These are phyloP conservation scores for Amoebophrya sp. DNA, from an alignment of 169 alveolate species.

Conservation along the genomic window DNA sequence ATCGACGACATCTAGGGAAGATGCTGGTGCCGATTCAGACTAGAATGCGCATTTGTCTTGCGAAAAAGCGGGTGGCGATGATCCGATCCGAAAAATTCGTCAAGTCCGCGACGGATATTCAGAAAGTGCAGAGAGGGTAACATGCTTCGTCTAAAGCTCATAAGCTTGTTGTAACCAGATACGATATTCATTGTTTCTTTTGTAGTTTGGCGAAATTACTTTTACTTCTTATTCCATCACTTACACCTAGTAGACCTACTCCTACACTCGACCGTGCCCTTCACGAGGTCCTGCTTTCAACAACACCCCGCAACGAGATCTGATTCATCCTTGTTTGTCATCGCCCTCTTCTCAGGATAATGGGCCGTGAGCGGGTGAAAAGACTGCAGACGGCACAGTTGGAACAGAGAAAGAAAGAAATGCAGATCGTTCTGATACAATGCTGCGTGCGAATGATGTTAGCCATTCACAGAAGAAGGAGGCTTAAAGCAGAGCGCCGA, in stretches of 20 bases:
- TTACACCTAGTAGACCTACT: too few relatives aligned
- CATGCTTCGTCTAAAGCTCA: too few relatives aligned
- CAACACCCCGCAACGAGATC: too few relatives aligned
- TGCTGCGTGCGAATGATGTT: not conserved
- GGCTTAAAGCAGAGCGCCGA: not conserved
- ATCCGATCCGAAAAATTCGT: not conserved
- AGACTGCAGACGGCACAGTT: not conserved
- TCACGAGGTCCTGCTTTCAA: too few relatives aligned
- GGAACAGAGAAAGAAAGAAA: not conserved
- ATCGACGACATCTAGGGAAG: constrained; percentile 1
- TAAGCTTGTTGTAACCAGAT: too few relatives aligned
- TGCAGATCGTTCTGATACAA: not conserved
- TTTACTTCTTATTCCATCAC: too few relatives aligned
- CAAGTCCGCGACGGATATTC: not conserved
- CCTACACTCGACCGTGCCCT: too few relatives aligned
- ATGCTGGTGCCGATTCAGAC: not conserved
- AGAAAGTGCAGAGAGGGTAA: not conserved
- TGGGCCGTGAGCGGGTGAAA: not conserved
- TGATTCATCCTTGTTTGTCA: too few relatives aligned
- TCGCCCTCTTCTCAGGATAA: not conserved
- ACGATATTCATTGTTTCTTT: too few relatives aligned
- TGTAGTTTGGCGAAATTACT: too few relatives aligned
- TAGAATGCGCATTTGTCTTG: not conserved
- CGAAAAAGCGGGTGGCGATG: not conserved
- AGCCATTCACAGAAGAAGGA: not conserved